A percentile compares a stretch with the other conserved stretches of the same genome.
These are phyloP conservation scores for Vairimorpha ceranae DNA, from an alignment of 371 early-diverging fungal genomes.

Conservation along the genomic window DNA sequence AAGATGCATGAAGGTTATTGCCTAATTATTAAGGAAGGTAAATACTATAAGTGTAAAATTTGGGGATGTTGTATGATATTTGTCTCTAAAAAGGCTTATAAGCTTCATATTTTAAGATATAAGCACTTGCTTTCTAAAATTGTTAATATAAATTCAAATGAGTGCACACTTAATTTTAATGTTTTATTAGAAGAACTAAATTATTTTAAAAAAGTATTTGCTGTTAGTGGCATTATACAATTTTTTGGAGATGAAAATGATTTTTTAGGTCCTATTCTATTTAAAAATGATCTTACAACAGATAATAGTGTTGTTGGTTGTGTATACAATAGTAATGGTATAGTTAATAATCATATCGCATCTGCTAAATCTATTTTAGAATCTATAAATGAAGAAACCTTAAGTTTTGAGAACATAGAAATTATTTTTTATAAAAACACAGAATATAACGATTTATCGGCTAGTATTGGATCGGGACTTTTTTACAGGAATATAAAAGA, in stretches of 20 bases:
- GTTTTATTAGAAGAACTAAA: background rate
- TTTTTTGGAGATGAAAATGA: background rate
- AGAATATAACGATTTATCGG: background rate
- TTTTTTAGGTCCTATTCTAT: background rate
- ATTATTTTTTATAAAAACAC: background rate
- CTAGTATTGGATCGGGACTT: background rate
- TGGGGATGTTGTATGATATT: background rate
- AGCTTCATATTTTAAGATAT: background rate
- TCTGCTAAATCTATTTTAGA: background rate
- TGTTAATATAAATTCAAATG: background rate
- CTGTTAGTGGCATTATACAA: background rate
- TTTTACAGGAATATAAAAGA: background rate
- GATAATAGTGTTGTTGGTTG: no score
- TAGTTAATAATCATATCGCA: background rate
- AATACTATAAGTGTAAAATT: background rate
- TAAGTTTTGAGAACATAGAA: background rate
- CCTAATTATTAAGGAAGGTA: background rate
- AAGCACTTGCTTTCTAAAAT: background rate
- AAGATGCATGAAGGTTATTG: background rate
- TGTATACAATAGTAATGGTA: no score
- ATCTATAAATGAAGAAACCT: background rate
- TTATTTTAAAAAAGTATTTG: background rate
- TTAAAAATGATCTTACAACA: slow-evolving; percentile 16
- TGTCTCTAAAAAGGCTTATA: background rate
- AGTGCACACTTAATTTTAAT: background rate